Evolutionary conservation across 495 filamentous ascomycete species (phyloP), one percentile per base, ranked within the genome.

Genomic region (Penicillium lagena): DNA sequence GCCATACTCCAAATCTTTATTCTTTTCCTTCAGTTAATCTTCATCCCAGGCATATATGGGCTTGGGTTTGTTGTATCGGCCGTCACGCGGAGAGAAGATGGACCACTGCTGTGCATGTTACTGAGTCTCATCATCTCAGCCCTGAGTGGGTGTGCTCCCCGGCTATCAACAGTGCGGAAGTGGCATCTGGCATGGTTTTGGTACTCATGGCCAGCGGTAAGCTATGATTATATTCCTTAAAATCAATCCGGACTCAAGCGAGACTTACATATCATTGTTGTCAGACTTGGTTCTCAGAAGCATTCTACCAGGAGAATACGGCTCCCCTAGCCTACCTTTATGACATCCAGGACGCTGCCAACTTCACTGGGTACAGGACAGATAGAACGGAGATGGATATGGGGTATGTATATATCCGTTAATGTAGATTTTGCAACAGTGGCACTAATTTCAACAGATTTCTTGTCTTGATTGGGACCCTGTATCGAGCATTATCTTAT

Each of bases 131-230:
- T 43, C 6, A 7, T 28, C 7, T 9, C 13, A 4, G 33, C 27
- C 29, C 11, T 35, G 3, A 10, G 29, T 12, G 41, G 41, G 11
- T 35, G 7, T 13, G 41, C n/a, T 12, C 41, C 41, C 0, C 41
- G 31, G 11, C 31, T 43, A 12, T 9, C 12, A 0, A 8, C 12
- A 12, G 33, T 43, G 4, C 7, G 12, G 12, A 1, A 5, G 7
- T 43, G 41, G 41, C n/a, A 36, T 29, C 4, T 43, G 7, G 17
- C 2, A 36, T 43, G 41, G 41, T 10, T 43, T n/a, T 43, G 41
- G 41, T 36, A 29, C n/a, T 22, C 29, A 4, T 43, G 41, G 8
- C 41, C 41, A 9, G 41, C 32, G 7, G 41, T 43, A 43, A 8
- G 41, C 29, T n/a, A n/a, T n/a, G n/a, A n/a, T n/a, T n/a, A n/a